Evolutionary conservation across 1,284 basidiomycete species (phyloP).

Genomic region (Wallemia mellicola): DNA sequence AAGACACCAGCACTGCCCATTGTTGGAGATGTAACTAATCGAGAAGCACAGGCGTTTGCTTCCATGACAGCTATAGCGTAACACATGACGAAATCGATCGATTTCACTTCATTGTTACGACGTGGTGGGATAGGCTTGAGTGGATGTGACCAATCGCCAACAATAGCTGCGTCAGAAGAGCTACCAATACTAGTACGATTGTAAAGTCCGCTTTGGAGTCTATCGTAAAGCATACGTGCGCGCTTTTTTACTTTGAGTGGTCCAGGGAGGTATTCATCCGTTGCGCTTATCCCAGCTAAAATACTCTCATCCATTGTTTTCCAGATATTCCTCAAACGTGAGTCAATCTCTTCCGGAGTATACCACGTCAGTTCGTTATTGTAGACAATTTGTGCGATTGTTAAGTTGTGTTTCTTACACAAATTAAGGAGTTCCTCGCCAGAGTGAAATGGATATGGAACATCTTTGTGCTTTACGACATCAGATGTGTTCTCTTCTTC

Average conservation of each 20-base stretch:
- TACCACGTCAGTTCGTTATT: constrained; percentile 53
- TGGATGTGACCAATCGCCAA: not conserved
- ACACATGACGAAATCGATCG: not conserved
- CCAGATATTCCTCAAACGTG: constrained; percentile 29
- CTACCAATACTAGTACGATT: not conserved
- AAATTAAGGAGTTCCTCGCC: constrained; percentile 45
- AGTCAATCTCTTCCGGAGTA: constrained; percentile 10
- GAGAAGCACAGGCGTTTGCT: not conserved
- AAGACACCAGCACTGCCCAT: not conserved
- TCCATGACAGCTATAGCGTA: not conserved
- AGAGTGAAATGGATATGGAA: constrained; percentile 57
- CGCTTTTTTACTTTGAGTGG: constrained; percentile 44
- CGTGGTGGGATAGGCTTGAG: not conserved
- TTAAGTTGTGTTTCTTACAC: constrained; percentile 40
- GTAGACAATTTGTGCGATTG: constrained; percentile 38
- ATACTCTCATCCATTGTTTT: constrained; percentile 81
- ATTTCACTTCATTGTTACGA: not conserved
- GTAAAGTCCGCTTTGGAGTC: constrained; percentile 22
- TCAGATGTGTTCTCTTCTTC: constrained; percentile 3
- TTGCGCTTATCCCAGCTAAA: constrained; percentile 48
- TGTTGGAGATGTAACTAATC: not conserved
- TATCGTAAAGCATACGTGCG: constrained; percentile 54
- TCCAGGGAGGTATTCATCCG: constrained; percentile 51
- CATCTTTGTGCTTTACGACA: constrained; percentile 17
- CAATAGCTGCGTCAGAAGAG: not conserved